phyloP scores from a whole-genome alignment of 1,284 basidiomycete genomes.

The Omphalotus olearius region DNA sequence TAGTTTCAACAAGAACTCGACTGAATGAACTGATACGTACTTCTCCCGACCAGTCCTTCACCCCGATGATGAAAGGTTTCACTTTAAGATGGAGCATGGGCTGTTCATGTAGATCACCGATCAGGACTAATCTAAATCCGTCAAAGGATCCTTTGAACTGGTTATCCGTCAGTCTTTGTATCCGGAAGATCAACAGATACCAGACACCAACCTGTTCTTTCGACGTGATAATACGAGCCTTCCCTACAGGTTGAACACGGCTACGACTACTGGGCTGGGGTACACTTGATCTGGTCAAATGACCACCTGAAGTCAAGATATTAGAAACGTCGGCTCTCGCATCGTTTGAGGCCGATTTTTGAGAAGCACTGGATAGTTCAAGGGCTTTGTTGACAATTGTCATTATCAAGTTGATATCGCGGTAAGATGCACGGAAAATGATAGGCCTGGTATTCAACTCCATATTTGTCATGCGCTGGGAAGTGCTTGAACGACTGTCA shows the following conservation, averaged over 20 bases:
- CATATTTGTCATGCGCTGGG: conserved; percentile 79
- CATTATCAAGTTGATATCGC: conserved; percentile 89
- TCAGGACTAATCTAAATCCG: conserved; percentile 90
- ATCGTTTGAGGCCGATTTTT: conserved; percentile 19
- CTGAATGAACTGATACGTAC: conserved; percentile 36
- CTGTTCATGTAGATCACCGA: conserved; percentile 94
- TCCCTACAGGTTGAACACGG: conserved; percentile 37
- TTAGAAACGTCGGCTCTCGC: not conserved
- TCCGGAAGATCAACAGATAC: not conserved
- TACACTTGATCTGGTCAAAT: not conserved
- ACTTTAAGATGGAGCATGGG: conserved; percentile 90
- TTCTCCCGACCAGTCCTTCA: conserved; percentile 93
- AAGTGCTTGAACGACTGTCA: conserved; percentile 74
- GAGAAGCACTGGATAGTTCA: conserved; percentile 50
- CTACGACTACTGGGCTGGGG: conserved; percentile 6
- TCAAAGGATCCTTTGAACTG: conserved; percentile 83
- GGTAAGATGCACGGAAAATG: conserved; percentile 88
- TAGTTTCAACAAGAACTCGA: not conserved
- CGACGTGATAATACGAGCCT: conserved; percentile 64
- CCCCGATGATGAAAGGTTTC: conserved; percentile 80
- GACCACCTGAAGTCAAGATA: not conserved
- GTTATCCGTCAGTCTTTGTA: conserved; percentile 1
- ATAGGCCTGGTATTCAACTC: conserved; percentile 83
- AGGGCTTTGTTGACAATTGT: conserved; percentile 89
- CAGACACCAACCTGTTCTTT: conserved; percentile 70